Percentiles rank a stretch among this genome's conserved stretches.
These are phyloP conservation scores for Leucosporidium scottii DNA, from an alignment of 768 basidiomycete species.

Conservation along the genomic window DNA sequence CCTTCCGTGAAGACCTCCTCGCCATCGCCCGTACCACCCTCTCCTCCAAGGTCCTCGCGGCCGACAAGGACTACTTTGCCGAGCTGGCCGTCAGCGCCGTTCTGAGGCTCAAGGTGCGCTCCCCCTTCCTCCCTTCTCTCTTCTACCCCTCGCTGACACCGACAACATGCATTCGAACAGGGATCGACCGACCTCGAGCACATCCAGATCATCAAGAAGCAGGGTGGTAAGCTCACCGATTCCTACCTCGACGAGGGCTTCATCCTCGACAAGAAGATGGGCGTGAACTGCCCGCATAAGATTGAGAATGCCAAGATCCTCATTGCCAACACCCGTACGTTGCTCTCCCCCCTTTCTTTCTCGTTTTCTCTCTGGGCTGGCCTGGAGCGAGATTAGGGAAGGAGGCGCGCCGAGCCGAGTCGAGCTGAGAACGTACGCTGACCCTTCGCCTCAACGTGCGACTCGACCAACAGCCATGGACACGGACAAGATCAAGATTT, in stretches of 20 bases:
- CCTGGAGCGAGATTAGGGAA: neutral
- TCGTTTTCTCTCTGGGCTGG: neutral
- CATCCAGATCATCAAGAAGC: conserved; percentile 99
- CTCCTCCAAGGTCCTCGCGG: conserved; percentile 89
- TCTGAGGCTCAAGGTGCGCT: conserved; percentile 67
- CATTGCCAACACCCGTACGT: conserved; percentile 93
- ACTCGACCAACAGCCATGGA: conserved; percentile 70
- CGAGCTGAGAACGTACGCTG: neutral
- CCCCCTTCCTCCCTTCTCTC: conserved; percentile 8
- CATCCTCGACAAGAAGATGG: conserved; percentile 93
- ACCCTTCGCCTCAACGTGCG: neutral
- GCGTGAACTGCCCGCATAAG: conserved; percentile 87
- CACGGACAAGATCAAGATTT: conserved; percentile 99
- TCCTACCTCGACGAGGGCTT: conserved; percentile 98
- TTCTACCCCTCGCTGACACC: neutral
- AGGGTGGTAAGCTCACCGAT: conserved; percentile 96
- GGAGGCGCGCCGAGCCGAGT: neutral
- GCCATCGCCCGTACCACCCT: conserved; percentile 95
- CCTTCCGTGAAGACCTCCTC: conserved; percentile 82
- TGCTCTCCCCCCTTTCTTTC: conserved; percentile 10
- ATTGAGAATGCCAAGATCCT: conserved; percentile 91
- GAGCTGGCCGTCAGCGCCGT: conserved; percentile 97
- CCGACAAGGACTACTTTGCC: conserved; percentile 96
- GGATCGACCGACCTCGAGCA: conserved; percentile 95
- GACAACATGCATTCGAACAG: conserved; percentile 43